Evolutionary conservation across 768 basidiomycete species (phyloP).

Genomic region (Psilocybe cubensis): DNA sequence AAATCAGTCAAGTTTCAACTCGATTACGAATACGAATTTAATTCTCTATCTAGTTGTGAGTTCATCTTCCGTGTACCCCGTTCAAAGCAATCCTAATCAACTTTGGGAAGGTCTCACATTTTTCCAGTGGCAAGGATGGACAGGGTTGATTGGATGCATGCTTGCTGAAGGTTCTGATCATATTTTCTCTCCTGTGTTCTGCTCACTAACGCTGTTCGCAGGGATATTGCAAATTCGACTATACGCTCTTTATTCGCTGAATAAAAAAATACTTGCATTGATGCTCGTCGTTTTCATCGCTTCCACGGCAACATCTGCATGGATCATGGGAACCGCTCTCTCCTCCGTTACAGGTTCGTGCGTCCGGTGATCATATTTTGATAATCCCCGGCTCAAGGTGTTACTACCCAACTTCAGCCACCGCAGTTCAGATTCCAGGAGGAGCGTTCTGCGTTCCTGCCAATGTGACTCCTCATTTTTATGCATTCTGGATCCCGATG

Average conservation of each 20-base stretch:
- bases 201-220: slow-evolving; percentile 20
- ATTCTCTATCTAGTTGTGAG: slow-evolving; percentile 28
- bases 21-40: not conserved
- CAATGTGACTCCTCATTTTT: slow-evolving; percentile 46
- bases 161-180: slow-evolving; percentile 52
- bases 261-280: slow-evolving; percentile 51
- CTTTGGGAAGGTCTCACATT: slow-evolving; percentile 42
- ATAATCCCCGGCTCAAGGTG: not conserved
- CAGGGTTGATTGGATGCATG: slow-evolving; percentile 55
- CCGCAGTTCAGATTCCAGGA: slow-evolving; percentile 23
- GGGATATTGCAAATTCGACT: slow-evolving; percentile 65
- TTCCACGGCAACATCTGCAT: slow-evolving; percentile 42
- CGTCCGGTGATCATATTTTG: not conserved
- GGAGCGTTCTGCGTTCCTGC: slow-evolving; percentile 46
- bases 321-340: slow-evolving; percentile 51
- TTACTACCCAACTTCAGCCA: slow-evolving; percentile 13
- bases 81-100: not conserved
- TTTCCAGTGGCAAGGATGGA: slow-evolving; percentile 66
- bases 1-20: not conserved
- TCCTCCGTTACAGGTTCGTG: slow-evolving; percentile 41
- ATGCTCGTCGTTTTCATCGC: slow-evolving; percentile 47
- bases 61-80: not conserved
- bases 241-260: slow-evolving; percentile 61
- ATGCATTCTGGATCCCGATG: slow-evolving; percentile 64
- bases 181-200: not conserved